Evolutionary conservation across 2,329 filamentous ascomycete species (phyloP).

Genomic region (Neopestalotiopsis sp.): DNA sequence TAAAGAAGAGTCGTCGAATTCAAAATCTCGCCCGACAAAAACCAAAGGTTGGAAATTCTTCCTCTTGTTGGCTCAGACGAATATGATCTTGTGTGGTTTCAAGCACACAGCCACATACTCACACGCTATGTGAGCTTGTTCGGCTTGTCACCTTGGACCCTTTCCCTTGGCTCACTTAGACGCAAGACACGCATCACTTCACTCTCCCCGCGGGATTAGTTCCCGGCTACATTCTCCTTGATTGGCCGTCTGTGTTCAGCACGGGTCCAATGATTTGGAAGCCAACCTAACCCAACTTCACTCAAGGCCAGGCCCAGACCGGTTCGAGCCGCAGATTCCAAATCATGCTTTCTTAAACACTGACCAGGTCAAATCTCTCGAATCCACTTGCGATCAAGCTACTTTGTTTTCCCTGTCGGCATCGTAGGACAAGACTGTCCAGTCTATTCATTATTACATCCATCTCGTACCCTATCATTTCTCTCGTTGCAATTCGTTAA

Average conservation of each 20-base stretch:
- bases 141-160: background rate
- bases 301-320: background rate
- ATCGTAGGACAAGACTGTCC: background rate
- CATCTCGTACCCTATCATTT: background rate
- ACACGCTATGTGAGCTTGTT: background rate
- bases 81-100: background rate
- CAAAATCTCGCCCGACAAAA: background rate
- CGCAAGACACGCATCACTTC: background rate
- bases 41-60: background rate
- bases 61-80: background rate
- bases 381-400: background rate
- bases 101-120: background rate
- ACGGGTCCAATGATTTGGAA: background rate
- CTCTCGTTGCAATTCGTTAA: background rate
- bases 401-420: background rate
- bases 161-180: background rate
- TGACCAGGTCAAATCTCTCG: background rate
- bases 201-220: background rate
- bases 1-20: background rate
- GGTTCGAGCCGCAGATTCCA: background rate
- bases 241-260: background rate
- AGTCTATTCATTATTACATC: background rate
- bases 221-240: background rate
- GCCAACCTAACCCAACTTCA: background rate
- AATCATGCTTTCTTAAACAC: background rate